These are phyloP conservation scores for Massarina eburnea DNA, from an alignment of 2,329 filamentous ascomycete species.

Conservation along the genomic window DNA sequence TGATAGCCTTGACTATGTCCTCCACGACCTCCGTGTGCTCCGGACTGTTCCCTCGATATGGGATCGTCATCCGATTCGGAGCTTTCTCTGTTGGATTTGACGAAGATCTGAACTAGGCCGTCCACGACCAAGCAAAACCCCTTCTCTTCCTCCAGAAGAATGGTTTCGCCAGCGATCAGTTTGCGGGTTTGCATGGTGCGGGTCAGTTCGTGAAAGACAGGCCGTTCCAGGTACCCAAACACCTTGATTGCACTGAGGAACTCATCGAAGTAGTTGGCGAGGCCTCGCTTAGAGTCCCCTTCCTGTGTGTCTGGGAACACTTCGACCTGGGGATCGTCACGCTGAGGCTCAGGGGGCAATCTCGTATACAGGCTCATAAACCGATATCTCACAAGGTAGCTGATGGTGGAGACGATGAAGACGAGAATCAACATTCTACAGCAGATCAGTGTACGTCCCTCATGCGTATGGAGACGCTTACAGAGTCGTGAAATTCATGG, in stretches of 20 bases:
- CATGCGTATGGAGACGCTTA: constrained; percentile 49
- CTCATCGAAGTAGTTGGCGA: constrained; percentile 96
- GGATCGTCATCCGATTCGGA: constrained; percentile 49
- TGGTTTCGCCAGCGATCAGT: constrained; percentile 90
- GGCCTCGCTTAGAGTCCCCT: constrained; percentile 81
- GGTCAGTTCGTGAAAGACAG: constrained; percentile 96
- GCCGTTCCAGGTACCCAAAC: constrained; percentile 93
- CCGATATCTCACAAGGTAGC: constrained; percentile 92
- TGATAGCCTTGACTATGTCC: constrained; percentile 83
- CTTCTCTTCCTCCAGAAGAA: constrained; percentile 95
- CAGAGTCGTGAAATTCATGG: constrained; percentile 97
- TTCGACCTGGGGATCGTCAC: constrained; percentile 94
- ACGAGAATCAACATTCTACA: constrained; percentile 64
- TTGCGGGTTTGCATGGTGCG: constrained; percentile 98
- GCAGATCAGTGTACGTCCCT: constrained; percentile 25
- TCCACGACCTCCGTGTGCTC: constrained; percentile 66
- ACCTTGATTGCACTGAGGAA: constrained; percentile 99
- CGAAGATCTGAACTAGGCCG: constrained; percentile 94
- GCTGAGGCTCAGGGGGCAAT: constrained; percentile 88
- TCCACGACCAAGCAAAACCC: constrained; percentile 98
- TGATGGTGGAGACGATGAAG: constrained; percentile 77
- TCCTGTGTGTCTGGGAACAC: constrained; percentile 93
- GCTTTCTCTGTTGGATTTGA: constrained; percentile 72
- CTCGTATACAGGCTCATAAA: constrained; percentile 97
- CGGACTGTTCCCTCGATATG: constrained; percentile 44